phyloP scores from a whole-genome alignment of 768 basidiomycete genomes.

The Trichaptum fuscoviolaceum region DNA sequence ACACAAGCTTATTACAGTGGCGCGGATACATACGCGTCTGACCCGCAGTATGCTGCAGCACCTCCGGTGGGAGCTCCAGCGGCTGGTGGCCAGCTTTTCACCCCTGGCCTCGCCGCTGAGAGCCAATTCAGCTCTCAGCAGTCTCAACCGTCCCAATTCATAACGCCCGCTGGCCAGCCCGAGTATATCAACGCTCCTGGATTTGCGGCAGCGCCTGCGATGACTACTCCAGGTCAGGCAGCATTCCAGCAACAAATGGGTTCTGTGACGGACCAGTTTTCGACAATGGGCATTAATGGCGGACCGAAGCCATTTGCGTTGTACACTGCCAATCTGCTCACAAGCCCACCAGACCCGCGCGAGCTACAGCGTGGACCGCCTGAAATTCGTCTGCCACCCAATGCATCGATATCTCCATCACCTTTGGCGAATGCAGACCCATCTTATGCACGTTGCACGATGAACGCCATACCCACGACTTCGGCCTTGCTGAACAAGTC shows the following conservation, averaged over 20 bases:
- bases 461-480: conserved; percentile 91
- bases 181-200: conserved; percentile 42
- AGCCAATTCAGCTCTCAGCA: conserved; percentile 66
- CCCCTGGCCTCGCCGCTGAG: conserved; percentile 73
- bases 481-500: conserved; percentile 82
- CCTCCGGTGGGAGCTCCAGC: conserved; percentile 24
- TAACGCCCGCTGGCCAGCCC: conserved; percentile 37
- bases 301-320: conserved; percentile 75
- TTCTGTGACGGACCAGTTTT: conserved; percentile 77
- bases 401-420: conserved; percentile 71
- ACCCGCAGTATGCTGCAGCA: conserved; percentile 39
- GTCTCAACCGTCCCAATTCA: conserved; percentile 37
- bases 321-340: conserved; percentile 87
- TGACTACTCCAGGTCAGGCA: conserved; percentile 27
- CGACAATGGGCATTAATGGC: conserved; percentile 74
- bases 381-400: conserved; percentile 83
- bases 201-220: conserved; percentile 38
- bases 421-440: conserved; percentile 80
- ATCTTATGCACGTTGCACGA: conserved; percentile 86
- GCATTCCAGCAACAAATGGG: conserved; percentile 35
- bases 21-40: conserved; percentile 29
- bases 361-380: conserved; percentile 81
- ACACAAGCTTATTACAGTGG: conserved; percentile 80
- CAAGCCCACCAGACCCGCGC: conserved; percentile 86
- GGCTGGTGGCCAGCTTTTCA: conserved; percentile 59